Percentiles rank a stretch among this genome's conserved stretches.
These are phyloP conservation scores for Microbotryum violaceum DNA, from an alignment of 1,284 basidiomycete species.

Conservation along the genomic window DNA sequence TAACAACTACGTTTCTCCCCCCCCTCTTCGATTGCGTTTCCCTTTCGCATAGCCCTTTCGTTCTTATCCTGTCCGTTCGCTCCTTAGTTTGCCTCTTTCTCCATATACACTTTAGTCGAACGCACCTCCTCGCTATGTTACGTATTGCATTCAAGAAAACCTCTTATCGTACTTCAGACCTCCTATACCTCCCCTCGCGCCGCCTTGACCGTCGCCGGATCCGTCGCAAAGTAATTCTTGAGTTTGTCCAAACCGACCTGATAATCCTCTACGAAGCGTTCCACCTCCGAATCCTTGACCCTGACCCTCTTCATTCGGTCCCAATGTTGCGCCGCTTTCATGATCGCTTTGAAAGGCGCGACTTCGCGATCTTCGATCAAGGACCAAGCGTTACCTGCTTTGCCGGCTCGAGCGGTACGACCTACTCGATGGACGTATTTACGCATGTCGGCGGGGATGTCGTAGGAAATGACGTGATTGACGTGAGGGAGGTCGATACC, in stretches of 20 bases:
- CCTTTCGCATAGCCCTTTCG: no score
- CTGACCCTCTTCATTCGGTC: conserved; percentile 63
- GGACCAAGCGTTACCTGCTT: conserved; percentile 81
- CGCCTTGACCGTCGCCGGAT: no score
- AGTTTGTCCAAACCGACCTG: conserved; percentile 24
- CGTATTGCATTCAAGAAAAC: no score
- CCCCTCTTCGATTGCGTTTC: no score
- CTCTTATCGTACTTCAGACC: no score
- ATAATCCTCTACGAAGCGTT: conserved; percentile 54
- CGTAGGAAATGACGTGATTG: conserved; percentile 86
- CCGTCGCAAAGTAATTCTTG: conserved; percentile 9
- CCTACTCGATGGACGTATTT: conserved; percentile 97
- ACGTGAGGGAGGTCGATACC: conserved; percentile 94
- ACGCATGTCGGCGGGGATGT: conserved; percentile 89
- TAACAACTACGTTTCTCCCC: no score
- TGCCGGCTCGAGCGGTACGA: conserved; percentile 83
- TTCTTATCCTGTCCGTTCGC: no score
- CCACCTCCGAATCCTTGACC: conserved; percentile 58
- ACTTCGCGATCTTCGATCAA: conserved; percentile 94
- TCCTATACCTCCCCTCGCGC: no score
- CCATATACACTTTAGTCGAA: no score
- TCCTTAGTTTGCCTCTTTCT: no score
- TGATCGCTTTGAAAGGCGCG: conserved; percentile 76
- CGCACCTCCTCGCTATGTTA: no score
- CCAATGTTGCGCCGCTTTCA: conserved; percentile 67